A percentile compares a stretch with the other conserved stretches of the same genome.
Conservation (phyloP, 345 rosid species). For the Melaleuca alternifolia region DNA sequence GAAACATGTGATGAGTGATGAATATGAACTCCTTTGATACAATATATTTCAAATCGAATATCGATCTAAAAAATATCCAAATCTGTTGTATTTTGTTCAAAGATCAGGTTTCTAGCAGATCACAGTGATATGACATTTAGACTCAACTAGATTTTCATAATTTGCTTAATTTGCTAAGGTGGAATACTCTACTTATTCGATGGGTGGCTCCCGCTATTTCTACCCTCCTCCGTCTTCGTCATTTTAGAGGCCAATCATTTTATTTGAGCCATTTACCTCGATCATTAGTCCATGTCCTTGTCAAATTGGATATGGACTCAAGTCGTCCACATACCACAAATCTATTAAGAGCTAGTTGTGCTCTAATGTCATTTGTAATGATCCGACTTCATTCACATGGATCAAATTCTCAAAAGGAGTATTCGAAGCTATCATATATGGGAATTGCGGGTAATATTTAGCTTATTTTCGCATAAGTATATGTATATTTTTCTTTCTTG, state of each 20-base stretch:
- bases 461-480: neutral
- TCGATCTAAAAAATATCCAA: neutral
- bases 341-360: rapidly evolving
- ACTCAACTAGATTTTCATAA: neutral
- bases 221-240: rapidly evolving
- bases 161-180: neutral
- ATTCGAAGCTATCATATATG: neutral
- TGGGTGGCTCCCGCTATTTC: neutral
- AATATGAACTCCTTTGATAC: no score
- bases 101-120: neutral
- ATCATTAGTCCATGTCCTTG: rapidly evolving
- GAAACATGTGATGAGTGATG: no score
- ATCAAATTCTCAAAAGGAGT: rapidly evolving
- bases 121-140: rapidly evolving
- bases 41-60: neutral
- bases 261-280: rapidly evolving
- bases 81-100: no score
- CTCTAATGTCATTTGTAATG: neutral
- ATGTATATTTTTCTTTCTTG: neutral
- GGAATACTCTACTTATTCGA: neutral
- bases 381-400: neutral
- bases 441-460: neutral
- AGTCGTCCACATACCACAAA: rapidly evolving
- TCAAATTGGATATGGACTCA: rapidly evolving
- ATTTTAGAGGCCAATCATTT: rapidly evolving